Evolutionary conservation across 495 filamentous ascomycete genomes (phyloP).

Genomic region (Tirmania nivea): DNA sequence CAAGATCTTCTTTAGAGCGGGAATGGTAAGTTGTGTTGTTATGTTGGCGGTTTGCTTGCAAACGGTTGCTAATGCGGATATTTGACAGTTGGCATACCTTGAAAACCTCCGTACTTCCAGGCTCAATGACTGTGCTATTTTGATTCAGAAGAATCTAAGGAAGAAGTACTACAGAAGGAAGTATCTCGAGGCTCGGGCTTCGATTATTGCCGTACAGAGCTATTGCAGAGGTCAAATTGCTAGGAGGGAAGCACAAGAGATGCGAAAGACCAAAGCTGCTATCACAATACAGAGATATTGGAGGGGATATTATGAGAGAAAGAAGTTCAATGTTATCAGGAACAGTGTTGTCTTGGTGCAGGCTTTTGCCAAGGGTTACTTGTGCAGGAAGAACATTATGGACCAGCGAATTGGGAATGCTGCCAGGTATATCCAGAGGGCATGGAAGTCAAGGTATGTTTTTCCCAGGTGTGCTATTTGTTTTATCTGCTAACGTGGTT

Average conservation of each 20-base stretch:
- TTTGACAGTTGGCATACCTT: slow-evolving; percentile 51
- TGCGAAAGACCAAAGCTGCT: slow-evolving; percentile 63
- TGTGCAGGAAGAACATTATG: slow-evolving; percentile 71
- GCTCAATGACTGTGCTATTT: slow-evolving; percentile 81
- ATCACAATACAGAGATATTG: slow-evolving; percentile 89
- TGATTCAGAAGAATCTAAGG: slow-evolving; percentile 97
- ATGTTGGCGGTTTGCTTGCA: neutral
- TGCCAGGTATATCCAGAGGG: slow-evolving; percentile 70
- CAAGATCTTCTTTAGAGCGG: slow-evolving; percentile 97
- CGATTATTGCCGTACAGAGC: slow-evolving; percentile 63
- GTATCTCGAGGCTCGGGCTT: slow-evolving; percentile 66
- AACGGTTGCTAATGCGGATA: slow-evolving; percentile 6
- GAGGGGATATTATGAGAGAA: slow-evolving; percentile 73
- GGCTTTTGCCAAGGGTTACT: slow-evolving; percentile 72
- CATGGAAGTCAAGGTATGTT: slow-evolving; percentile 45
- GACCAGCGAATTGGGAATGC: slow-evolving; percentile 87
- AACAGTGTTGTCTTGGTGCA: slow-evolving; percentile 68
- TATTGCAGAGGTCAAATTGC: slow-evolving; percentile 50
- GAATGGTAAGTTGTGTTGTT: slow-evolving; percentile 36
- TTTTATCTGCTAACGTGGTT: slow-evolving; percentile 1
- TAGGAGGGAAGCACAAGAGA: slow-evolving; percentile 54
- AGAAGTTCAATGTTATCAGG: slow-evolving; percentile 50
- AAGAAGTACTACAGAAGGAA: slow-evolving; percentile 86
- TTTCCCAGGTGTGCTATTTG: neutral
- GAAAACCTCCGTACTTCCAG: slow-evolving; percentile 80